Conservation (phyloP, 805 yeast genomes). For the Candida caryicola region DNA sequence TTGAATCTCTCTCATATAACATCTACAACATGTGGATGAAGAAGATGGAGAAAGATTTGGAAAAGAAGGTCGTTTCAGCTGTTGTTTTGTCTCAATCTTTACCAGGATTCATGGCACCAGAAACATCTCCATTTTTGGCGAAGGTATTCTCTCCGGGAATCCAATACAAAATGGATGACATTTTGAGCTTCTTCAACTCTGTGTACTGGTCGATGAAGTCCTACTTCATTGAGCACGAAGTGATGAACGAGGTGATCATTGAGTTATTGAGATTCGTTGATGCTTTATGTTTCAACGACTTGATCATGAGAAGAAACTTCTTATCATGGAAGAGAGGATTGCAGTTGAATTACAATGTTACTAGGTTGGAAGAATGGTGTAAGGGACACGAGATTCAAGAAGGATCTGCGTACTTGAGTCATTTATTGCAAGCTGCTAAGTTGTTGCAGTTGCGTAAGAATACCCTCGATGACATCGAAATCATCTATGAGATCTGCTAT, state of each 20-base stretch:
- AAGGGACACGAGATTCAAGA: slow-evolving; percentile 88
- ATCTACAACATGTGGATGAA: slow-evolving; percentile 97
- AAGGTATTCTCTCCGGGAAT: slow-evolving; percentile 73
- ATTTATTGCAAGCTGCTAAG: slow-evolving; percentile 89
- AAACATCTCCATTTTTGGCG: slow-evolving; percentile 73
- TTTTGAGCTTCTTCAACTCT: slow-evolving; percentile 81
- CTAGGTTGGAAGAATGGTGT: slow-evolving; percentile 98
- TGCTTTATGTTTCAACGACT: slow-evolving; percentile 90
- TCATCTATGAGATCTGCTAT: slow-evolving; percentile 92
- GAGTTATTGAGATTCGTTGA: slow-evolving; percentile 86
- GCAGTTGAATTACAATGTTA: slow-evolving; percentile 93
- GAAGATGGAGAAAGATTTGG: slow-evolving; percentile 85
- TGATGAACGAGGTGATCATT: slow-evolving; percentile 76
- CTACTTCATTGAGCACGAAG: slow-evolving; percentile 81
- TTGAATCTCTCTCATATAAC: slow-evolving; percentile 88
- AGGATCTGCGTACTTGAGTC: slow-evolving; percentile 79
- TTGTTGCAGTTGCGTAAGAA: slow-evolving; percentile 87
- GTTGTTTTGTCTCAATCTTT: slow-evolving; percentile 91
- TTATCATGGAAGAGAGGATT: slow-evolving; percentile 97
- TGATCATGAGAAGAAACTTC: slow-evolving; percentile 91
- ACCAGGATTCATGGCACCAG: slow-evolving; percentile 93
- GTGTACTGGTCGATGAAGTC: slow-evolving; percentile 92
- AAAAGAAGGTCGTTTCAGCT: slow-evolving; percentile 91
- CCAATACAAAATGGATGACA: slow-evolving; percentile 90
- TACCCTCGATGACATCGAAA: slow-evolving; percentile 83